A percentile compares a stretch with the other conserved stretches of the same genome.
Evolutionary conservation across 352 stramenopile genomes (phyloP).

Genomic region (Aphanomyces astaci): DNA sequence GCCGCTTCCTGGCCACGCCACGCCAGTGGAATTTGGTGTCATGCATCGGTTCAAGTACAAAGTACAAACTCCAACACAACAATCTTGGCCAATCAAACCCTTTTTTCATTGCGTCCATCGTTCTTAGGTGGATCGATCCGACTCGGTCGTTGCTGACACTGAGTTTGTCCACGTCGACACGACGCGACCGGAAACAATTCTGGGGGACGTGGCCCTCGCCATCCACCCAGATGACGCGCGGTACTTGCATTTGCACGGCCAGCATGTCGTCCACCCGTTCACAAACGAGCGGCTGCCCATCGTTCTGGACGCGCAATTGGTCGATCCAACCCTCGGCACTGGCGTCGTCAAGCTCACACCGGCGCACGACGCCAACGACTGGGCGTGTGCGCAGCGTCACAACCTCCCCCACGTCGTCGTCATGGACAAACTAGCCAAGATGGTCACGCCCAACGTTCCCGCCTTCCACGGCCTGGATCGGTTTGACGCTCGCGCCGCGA

Average conservation of each 20-base stretch:
- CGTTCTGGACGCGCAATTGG: constrained; percentile 90
- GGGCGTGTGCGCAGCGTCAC: constrained; percentile 95
- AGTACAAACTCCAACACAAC: constrained; percentile 27
- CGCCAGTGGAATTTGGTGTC: constrained; percentile 73
- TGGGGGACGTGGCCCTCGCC: constrained; percentile 97
- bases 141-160: constrained; percentile 35
- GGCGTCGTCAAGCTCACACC: constrained; percentile 96
- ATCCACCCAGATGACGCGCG: constrained; percentile 93
- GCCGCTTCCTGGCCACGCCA: constrained; percentile 56
- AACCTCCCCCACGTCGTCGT: constrained; percentile 73
- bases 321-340: constrained; percentile 98
- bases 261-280: constrained; percentile 94
- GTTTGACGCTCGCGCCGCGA: constrained; percentile 87
- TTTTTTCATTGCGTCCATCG: constrained; percentile 6
- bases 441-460: constrained; percentile 64
- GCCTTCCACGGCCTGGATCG: constrained; percentile 92
- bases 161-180: constrained; percentile 94
- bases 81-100: neutral
- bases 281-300: constrained; percentile 87
- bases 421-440: constrained; percentile 60
- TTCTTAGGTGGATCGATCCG: constrained; percentile 44
- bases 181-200: constrained; percentile 97
- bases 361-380: constrained; percentile 99
- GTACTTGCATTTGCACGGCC: constrained; percentile 95
- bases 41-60: constrained; percentile 78